These are phyloP conservation scores for Tricholoma matsutake DNA, from an alignment of 768 basidiomycete genomes.

Conservation along the genomic window DNA sequence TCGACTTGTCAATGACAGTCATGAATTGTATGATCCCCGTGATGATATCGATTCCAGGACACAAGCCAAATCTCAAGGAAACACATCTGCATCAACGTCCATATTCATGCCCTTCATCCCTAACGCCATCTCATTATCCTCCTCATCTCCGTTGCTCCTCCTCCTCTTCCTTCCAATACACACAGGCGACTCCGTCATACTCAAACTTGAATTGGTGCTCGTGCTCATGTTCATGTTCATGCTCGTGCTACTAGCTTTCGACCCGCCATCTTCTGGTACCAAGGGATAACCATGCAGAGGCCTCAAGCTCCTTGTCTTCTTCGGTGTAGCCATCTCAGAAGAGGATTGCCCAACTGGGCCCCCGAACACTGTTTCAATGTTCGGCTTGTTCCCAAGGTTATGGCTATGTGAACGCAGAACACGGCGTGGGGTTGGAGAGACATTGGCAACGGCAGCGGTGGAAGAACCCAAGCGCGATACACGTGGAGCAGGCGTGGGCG, in stretches of 20 bases:
- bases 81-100: slow-evolving; percentile 8
- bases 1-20: no score
- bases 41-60: no score
- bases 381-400: not conserved
- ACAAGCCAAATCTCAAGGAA: no score
- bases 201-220: not conserved
- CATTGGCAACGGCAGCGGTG: not conserved
- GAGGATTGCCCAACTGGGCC: not conserved
- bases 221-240: not conserved
- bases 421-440: slow-evolving; percentile 12
- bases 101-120: slow-evolving; percentile 10
- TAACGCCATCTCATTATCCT: slow-evolving; percentile 5
- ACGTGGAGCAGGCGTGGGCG: slow-evolving; percentile 16
- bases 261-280: not conserved
- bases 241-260: not conserved
- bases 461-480: slow-evolving; percentile 9
- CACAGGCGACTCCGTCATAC: not conserved
- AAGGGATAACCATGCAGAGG: slow-evolving; percentile 3
- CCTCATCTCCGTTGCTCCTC: slow-evolving; percentile 1
- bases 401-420: slow-evolving; percentile 19
- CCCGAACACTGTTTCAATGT: slow-evolving; percentile 12
- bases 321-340: slow-evolving; percentile 7
- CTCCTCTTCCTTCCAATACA: slow-evolving; percentile 14
- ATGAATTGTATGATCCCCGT: no score
- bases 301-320: slow-evolving; percentile 13